Conservation (phyloP, 495 filamentous ascomycete genomes). For the Hypoxylon subgilvum region DNA sequence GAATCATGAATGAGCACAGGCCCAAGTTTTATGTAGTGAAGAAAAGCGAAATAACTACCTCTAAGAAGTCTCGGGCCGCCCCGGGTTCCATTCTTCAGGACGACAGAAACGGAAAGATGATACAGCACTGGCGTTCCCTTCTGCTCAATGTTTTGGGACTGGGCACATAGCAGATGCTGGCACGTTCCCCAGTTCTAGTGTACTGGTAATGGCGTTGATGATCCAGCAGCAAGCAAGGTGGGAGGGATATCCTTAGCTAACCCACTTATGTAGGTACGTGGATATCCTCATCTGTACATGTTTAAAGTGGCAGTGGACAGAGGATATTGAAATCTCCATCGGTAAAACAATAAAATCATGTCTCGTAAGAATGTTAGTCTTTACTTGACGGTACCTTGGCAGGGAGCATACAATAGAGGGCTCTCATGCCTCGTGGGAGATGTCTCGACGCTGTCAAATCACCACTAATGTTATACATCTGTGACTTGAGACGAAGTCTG, state of each 20-base stretch:
- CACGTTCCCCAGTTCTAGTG: neutral
- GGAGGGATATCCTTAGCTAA: neutral
- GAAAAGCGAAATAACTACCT: slow-evolving; percentile 13
- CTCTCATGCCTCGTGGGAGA: too few relatives aligned
- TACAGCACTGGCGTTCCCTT: neutral
- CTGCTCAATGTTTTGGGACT: neutral
- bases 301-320: neutral
- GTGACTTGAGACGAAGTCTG: too few relatives aligned
- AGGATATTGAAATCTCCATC: neutral
- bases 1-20: too few relatives aligned
- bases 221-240: neutral
- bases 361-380: neutral
- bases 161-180: neutral
- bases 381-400: neutral
- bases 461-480: too few relatives aligned
- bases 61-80: slow-evolving; percentile 19
- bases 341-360: neutral
- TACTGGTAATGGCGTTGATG: neutral
- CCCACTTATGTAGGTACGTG: too few relatives aligned
- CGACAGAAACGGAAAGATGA: neutral
- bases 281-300: slow-evolving; percentile 9
- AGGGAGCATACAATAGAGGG: too few relatives aligned
- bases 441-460: too few relatives aligned
- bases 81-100: slow-evolving; percentile 1
- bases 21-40: too few relatives aligned